These are phyloP conservation scores for Penicillium waksmanii DNA, from an alignment of 495 filamentous ascomycete species.

Conservation along the genomic window DNA sequence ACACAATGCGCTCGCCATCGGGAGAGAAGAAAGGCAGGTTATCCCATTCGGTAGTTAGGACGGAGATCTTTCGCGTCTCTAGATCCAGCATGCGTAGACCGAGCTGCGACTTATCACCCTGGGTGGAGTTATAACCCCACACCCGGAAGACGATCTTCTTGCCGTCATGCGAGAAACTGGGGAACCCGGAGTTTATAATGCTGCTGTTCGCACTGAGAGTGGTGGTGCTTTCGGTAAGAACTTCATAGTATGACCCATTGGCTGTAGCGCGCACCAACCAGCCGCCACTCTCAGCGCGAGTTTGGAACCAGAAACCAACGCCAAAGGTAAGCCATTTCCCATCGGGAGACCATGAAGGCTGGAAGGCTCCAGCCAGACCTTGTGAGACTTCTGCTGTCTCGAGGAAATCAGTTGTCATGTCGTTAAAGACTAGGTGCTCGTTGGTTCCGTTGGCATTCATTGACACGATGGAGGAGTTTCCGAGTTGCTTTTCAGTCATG, in stretches of 20 bases:
- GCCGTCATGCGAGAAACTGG: constrained; percentile 35
- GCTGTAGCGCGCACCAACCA: constrained; percentile 28
- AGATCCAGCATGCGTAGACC: constrained; percentile 36
- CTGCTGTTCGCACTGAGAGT: constrained; percentile 14
- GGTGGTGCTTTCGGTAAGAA: constrained; percentile 23
- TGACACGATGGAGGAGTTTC: constrained; percentile 31
- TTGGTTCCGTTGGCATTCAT: constrained; percentile 20
- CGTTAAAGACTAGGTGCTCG: constrained; percentile 18
- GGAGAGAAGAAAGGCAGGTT: constrained; percentile 38
- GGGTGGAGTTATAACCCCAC: constrained; percentile 28
- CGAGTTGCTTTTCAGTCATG: constrained; percentile 34
- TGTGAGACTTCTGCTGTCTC: constrained; percentile 13
- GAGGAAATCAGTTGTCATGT: constrained; percentile 12
- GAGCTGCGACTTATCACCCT: constrained; percentile 22
- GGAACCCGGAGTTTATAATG: constrained; percentile 34
- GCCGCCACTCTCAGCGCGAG: constrained; percentile 24
- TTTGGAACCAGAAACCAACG: constrained; percentile 37
- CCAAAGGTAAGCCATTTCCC: constrained; percentile 37
- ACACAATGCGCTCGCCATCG: constrained; percentile 32
- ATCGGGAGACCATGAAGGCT: constrained; percentile 35
- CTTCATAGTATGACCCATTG: constrained; percentile 29
- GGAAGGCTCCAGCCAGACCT: constrained; percentile 30
- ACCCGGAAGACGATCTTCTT: constrained; percentile 36
- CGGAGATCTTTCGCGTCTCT: constrained; percentile 25
- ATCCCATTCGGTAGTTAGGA: constrained; percentile 34